Conservation (phyloP, 495 filamentous ascomycete species). For the Jackrogersella minutella region DNA sequence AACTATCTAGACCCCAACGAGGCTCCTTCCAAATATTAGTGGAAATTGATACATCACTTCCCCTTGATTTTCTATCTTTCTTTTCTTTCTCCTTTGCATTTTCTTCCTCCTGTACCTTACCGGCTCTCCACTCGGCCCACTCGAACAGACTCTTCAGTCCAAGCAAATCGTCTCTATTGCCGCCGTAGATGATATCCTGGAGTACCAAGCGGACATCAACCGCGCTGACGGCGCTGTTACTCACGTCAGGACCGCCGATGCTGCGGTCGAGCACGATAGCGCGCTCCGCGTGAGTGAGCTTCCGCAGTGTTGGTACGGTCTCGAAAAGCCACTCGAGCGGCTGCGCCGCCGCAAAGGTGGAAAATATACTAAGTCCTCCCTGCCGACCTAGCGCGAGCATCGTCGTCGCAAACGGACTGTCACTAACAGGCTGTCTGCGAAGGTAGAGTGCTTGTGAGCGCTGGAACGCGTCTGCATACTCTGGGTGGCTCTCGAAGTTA, state of each 20-base stretch:
- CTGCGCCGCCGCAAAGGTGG: conserved; percentile 38
- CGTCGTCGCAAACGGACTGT: conserved; percentile 78
- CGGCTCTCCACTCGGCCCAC: conserved; percentile 69
- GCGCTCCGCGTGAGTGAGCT: conserved; percentile 78
- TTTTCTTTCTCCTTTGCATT: conserved; percentile 26
- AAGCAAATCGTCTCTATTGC: conserved; percentile 72
- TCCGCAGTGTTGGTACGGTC: conserved; percentile 58
- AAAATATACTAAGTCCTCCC: conserved; percentile 43
- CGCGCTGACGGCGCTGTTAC: conserved; percentile 64
- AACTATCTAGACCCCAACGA: conserved; percentile 50
- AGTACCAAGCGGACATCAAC: conserved; percentile 82
- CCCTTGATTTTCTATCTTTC: no score
- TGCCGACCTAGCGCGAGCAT: conserved; percentile 68
- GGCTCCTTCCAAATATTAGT: conserved; percentile 25
- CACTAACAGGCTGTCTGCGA: conserved; percentile 73
- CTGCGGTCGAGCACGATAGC: conserved; percentile 69
- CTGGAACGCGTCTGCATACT: conserved; percentile 74
- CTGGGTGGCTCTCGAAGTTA: conserved; percentile 73
- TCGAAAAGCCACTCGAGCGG: conserved; percentile 81
- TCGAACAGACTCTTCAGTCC: conserved; percentile 82
- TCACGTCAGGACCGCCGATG: conserved; percentile 56
- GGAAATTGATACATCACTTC: conserved; percentile 8
- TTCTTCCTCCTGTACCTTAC: conserved; percentile 28
- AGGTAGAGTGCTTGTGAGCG: conserved; percentile 81
- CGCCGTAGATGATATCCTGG: conserved; percentile 66